Percentiles rank a stretch among this genome's conserved stretches.
Evolutionary conservation across 371 early-diverging fungal species (phyloP).

Genomic region (Batrachochytrium dendrobatidis): DNA sequence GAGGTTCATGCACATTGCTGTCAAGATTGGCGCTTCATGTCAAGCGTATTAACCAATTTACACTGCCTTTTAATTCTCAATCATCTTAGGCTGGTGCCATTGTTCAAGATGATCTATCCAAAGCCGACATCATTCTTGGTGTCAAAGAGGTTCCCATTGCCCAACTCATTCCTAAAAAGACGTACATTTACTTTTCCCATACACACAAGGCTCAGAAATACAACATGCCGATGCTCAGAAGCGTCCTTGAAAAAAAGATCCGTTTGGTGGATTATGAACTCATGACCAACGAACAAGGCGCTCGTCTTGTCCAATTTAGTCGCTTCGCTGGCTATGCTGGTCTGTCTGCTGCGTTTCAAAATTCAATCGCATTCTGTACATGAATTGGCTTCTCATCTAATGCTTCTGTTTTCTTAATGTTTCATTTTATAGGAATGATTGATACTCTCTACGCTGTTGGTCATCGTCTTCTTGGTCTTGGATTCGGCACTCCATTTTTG

Average conservation of each 20-base stretch:
- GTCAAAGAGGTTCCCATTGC: slow-evolving; percentile 93
- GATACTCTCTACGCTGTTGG: slow-evolving; percentile 90
- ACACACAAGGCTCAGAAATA: slow-evolving; percentile 93
- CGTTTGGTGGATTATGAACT: slow-evolving; percentile 94
- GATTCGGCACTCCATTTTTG: slow-evolving; percentile 91
- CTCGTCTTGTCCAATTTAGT: slow-evolving; percentile 87
- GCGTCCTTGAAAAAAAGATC: slow-evolving; percentile 78
- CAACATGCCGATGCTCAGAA: slow-evolving; percentile 87
- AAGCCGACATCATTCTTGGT: slow-evolving; percentile 88
- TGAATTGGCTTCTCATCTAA: no score
- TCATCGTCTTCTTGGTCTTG: slow-evolving; percentile 78
- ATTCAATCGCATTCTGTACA: neutral
- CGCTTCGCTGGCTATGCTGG: slow-evolving; percentile 95
- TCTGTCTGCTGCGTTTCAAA: slow-evolving; percentile 10
- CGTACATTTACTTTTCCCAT: slow-evolving; percentile 92
- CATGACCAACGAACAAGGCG: slow-evolving; percentile 68
- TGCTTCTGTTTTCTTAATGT: no score
- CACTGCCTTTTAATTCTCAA: slow-evolving; percentile 5
- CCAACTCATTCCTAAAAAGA: slow-evolving; percentile 75
- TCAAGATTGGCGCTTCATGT: neutral
- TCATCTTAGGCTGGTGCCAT: slow-evolving; percentile 71
- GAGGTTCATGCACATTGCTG: slow-evolving; percentile 43
- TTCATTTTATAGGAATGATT: slow-evolving; percentile 58
- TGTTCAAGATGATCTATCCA: slow-evolving; percentile 77
- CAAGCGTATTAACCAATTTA: neutral